Percentiles rank a stretch among this genome's conserved stretches.
Conservation (phyloP, 169 alveolate species). For the Eimeria acervulina region DNA sequence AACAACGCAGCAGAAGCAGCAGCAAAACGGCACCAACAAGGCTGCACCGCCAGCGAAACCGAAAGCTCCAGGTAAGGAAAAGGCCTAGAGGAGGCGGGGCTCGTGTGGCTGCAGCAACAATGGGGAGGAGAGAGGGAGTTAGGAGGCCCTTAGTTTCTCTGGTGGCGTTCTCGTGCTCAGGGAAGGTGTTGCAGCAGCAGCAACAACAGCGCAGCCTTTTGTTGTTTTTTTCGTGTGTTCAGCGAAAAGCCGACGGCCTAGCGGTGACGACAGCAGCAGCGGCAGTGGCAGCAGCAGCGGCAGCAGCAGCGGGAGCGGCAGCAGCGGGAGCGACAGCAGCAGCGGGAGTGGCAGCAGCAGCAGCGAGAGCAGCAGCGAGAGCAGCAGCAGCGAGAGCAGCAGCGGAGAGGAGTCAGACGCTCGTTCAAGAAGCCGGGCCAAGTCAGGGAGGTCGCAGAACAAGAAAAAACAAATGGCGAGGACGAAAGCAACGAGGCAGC, state of each 20-base stretch:
- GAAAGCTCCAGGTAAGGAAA: slow-evolving; percentile 10
- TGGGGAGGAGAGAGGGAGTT: too few species aligned
- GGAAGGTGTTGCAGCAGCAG: neutral
- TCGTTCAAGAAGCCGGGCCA: slow-evolving; percentile 48
- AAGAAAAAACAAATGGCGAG: slow-evolving; percentile 39
- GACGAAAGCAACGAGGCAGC: neutral
- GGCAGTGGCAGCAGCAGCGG: slow-evolving; percentile 33
- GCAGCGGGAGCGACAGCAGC: slow-evolving; percentile 40
- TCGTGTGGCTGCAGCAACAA: neutral
- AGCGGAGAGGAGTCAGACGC: slow-evolving; percentile 79
- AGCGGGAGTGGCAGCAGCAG: slow-evolving; percentile 67
- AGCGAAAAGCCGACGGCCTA: slow-evolving; percentile 13
- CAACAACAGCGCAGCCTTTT: neutral
- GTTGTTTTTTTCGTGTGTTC: neutral
- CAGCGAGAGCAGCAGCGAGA: slow-evolving; percentile 66
- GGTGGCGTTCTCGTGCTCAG: neutral
- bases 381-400: slow-evolving; percentile 83
- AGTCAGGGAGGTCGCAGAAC: slow-evolving; percentile 47
- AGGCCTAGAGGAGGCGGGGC: neutral
- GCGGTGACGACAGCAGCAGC: slow-evolving; percentile 51
- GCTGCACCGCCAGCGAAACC: slow-evolving; percentile 43
- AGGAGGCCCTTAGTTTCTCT: neutral
- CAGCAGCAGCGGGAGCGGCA: slow-evolving; percentile 19
- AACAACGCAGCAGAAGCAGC: slow-evolving; percentile 9
- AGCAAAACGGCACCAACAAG: slow-evolving; percentile 45